Evolutionary conservation across 2,329 filamentous ascomycete genomes (phyloP).

Genomic region (Elsinoe necatrix): DNA sequence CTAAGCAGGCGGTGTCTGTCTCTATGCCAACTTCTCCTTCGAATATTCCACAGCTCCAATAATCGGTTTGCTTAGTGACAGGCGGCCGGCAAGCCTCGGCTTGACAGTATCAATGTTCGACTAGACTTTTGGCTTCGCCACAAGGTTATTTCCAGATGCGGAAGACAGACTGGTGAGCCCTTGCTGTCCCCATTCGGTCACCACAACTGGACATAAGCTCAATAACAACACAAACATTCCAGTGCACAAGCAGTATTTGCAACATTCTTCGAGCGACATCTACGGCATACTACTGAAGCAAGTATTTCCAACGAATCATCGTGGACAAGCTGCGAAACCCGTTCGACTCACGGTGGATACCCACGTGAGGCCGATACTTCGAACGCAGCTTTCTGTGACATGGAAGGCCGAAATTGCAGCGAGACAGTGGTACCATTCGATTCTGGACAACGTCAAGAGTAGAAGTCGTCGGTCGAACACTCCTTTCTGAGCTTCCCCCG

Average conservation of each 20-base stretch:
- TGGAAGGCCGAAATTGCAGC: not conserved
- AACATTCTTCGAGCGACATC: not conserved
- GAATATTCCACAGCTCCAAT: too few species aligned
- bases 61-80: too few species aligned
- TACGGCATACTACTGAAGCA: not conserved
- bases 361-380: not conserved
- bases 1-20: too few species aligned
- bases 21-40: too few species aligned
- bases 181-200: not conserved
- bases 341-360: not conserved
- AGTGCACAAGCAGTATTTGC: not conserved
- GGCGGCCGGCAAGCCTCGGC: not conserved
- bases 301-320: not conserved
- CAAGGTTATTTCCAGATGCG: not conserved
- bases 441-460: not conserved
- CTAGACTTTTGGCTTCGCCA: not conserved
- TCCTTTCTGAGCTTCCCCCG: not conserved
- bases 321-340: not conserved
- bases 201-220: not conserved
- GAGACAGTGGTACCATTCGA: not conserved
- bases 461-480: slow-evolving; percentile 3
- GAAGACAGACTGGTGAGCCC: not conserved
- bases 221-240: not conserved
- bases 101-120: not conserved
- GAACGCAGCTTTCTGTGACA: not conserved